Percentiles rank a stretch among this genome's conserved stretches.
Conservation (phyloP, 805 yeast species). For the Candida morakotiae region DNA sequence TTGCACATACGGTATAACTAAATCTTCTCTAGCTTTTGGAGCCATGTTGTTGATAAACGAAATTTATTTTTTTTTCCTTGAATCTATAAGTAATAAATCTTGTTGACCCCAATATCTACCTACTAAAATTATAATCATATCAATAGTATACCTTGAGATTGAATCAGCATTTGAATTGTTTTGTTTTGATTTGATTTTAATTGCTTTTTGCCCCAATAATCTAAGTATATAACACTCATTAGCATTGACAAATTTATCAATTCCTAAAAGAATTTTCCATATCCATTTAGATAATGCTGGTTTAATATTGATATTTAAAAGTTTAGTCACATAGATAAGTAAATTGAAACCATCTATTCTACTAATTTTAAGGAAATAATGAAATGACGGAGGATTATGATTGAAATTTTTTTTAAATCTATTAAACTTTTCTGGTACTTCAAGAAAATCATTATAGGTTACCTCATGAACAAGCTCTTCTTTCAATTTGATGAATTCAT, state of each 20-base stretch:
- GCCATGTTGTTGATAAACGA: constrained; percentile 14
- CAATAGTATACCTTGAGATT: constrained; percentile 21
- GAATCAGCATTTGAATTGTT: constrained; percentile 3
- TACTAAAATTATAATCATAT: constrained; percentile 28
- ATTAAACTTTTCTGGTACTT: neutral
- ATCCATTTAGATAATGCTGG: constrained; percentile 32
- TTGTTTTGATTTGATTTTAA: constrained; percentile 15
- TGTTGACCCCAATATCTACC: constrained; percentile 32
- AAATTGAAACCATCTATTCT: constrained; percentile 31
- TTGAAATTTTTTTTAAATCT: constrained; percentile 12
- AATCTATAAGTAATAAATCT: constrained; percentile 18
- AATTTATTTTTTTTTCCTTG: neutral
- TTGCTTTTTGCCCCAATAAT: constrained; percentile 36
- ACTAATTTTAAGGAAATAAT: constrained; percentile 20
- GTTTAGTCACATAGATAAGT: constrained; percentile 29
- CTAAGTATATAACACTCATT: constrained; percentile 31
- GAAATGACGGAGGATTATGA: constrained; percentile 25
- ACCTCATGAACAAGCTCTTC: neutral
- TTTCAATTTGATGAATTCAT: constrained; percentile 7
- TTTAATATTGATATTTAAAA: constrained; percentile 31
- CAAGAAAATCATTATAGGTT: neutral
- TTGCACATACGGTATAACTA: constrained; percentile 30
- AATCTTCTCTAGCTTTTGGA: constrained; percentile 27
- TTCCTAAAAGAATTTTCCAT: constrained; percentile 27
- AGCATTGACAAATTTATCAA: constrained; percentile 32